Evolutionary conservation across 2,329 filamentous ascomycete genomes (phyloP).

Genomic region (Gnomoniopsis smithogilvyi): DNA sequence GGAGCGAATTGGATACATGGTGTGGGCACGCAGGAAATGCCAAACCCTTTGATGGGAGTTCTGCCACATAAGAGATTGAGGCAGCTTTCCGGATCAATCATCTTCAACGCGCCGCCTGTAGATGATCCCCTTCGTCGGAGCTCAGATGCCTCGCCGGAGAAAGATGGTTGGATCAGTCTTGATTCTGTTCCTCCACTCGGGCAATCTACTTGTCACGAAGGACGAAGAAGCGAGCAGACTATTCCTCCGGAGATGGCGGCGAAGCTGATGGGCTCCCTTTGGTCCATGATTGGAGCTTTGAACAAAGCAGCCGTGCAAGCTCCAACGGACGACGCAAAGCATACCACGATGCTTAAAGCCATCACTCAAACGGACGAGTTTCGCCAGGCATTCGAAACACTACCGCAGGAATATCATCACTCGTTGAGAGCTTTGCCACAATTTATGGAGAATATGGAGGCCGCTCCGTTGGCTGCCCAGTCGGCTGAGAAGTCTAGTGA

Average conservation of each 20-base stretch:
- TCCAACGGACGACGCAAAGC: background rate
- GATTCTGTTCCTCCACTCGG: background rate
- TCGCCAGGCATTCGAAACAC: background rate
- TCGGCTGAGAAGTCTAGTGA: constrained; percentile 2
- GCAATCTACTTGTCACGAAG: background rate
- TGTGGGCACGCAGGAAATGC: constrained; percentile 2
- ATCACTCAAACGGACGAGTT: background rate
- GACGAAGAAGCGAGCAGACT: background rate
- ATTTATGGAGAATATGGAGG: constrained; percentile 9
- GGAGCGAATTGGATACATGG: constrained; percentile 13
- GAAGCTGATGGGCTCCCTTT: background rate
- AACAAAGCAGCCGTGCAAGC: background rate
- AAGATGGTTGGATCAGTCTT: background rate
- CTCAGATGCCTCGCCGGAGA: background rate
- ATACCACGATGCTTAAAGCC: constrained; percentile 4
- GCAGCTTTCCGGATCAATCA: constrained; percentile 6
- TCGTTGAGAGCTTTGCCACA: constrained; percentile 6
- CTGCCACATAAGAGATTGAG: constrained; percentile 1
- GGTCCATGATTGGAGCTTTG: constrained; percentile 5
- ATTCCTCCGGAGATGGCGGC: constrained; percentile 1
- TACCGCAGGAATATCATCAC: constrained; percentile 2
- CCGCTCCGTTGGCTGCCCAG: constrained; percentile 8
- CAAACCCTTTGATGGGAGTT: constrained; percentile 4
- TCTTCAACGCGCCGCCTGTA: background rate
- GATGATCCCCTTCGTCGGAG: background rate